phyloP scores from a whole-genome alignment of 495 filamentous ascomycete species.

The Aspergillus haitiensis region DNA sequence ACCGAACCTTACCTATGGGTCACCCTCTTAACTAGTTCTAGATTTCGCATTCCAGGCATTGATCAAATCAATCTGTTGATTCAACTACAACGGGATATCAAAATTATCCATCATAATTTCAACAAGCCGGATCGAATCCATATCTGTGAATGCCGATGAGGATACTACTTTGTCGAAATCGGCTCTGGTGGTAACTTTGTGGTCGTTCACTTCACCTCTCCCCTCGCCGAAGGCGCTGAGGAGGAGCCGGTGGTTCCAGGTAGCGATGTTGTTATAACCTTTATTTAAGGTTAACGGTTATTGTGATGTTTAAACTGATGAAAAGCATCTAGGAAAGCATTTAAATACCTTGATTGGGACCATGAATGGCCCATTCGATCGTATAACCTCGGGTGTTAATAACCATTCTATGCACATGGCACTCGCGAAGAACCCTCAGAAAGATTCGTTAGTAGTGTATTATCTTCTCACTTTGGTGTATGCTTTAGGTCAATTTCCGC shows the following conservation, averaged over 20 bases:
- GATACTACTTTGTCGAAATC: conserved; percentile 39
- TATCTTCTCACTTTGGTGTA: not conserved
- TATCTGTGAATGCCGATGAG: conserved; percentile 31
- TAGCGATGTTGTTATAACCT: conserved; percentile 69
- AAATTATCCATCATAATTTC: conserved; percentile 49
- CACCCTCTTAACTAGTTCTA: conserved; percentile 5
- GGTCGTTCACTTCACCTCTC: conserved; percentile 28
- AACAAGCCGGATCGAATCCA: conserved; percentile 45
- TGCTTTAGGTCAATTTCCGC: conserved; percentile 25
- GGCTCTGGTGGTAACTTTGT: conserved; percentile 35
- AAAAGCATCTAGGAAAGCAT: not conserved
- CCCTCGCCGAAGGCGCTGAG: conserved; percentile 46
- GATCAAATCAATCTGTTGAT: conserved; percentile 17
- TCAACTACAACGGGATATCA: conserved; percentile 34
- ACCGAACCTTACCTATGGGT: not conserved
- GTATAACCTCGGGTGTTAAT: conserved; percentile 77
- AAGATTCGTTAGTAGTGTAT: not conserved
- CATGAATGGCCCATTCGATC: conserved; percentile 74
- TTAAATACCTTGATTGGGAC: conserved; percentile 52
- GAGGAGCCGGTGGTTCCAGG: conserved; percentile 60
- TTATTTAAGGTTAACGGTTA: not conserved
- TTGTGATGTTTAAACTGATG: not conserved
- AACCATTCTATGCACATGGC: conserved; percentile 20
- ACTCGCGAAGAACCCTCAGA: conserved; percentile 23
- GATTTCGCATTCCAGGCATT: conserved; percentile 4